Evolutionary conservation across 1,284 basidiomycete genomes (phyloP), one percentile per base, ranked within the genome.

Genomic region (Tetrapyrgos nigripes): DNA sequence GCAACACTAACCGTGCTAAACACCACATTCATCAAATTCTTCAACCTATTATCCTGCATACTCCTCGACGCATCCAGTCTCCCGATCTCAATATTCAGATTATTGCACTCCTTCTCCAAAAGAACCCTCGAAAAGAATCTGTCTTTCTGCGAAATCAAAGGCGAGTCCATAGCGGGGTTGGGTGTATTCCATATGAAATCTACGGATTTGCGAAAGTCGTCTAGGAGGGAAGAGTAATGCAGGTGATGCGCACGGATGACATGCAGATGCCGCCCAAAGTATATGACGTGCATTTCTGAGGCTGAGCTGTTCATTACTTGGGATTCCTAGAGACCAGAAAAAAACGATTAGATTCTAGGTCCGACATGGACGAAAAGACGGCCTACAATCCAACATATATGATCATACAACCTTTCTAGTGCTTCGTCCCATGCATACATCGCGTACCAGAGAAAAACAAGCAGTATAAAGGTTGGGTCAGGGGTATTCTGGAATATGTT

Each of bases 371-470:
- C 14, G 27, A 44, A 29, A 10, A 29, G 6, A 46, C n/a, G 26
- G 64, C 70, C 62, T 61, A 84, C 83, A 46, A 84, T 70, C 27
- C 61, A 65, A 57, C 72, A 77, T 35, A 86, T 76, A 61, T 85
- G 77, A 2, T 67, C 57, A 51, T 83, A 83, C 33, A 86, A 67
- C 28, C 72, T 68, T 57, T 84, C 83, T 11, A 85, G 64, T 0
- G 83, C 75, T 62, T 86, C 77, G 54, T 86, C 84, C 83, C 83
- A 86, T 0, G 80, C 79, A 62, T 85, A 85, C 57, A 84, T 61
- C 4, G 82, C 80, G 50, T 85, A 80, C 84, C 84, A 86, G 45
- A 86, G 68, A 43, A 78, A 79, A 6, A 79, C 73, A 27, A 86
- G 70, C n/a, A 86, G 73, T 1, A 85, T 61, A 53, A 85, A 81